Evolutionary conservation across 257 asterid species (phyloP), one percentile per base, ranked within the genome.

Genomic region (Pogostemon cablin): DNA sequence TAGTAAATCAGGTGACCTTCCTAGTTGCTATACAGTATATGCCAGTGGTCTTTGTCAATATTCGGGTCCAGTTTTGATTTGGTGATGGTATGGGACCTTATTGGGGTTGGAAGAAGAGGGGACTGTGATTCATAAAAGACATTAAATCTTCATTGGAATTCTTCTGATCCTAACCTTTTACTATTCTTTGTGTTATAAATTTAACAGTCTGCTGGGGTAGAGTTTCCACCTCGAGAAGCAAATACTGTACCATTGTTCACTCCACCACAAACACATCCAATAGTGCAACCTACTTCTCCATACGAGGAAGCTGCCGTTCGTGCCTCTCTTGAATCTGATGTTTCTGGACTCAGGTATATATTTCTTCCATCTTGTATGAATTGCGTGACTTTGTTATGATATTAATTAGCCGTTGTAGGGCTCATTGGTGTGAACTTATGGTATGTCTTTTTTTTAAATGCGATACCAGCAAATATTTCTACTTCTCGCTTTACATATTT

Each of bases 341-440:
- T 86, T 73, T 87, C 98, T 73, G 99, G 96, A 62, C 98, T 95
- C 74, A 91, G 96, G 99, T 91, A 80, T 66, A 65, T 65, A 82
- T 66, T 62, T 59, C 32, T 20, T 46, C 55, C 49, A 25, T 53
- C 32, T 32, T 42, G 61, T 34, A 5, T 58, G 32, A 34, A 37
- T 50, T 72, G 17, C 59, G 37, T 39, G 11, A 2, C 43, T 37
- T 37, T 67, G 58, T 62, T 9, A 38, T n/a, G 46, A 8, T 47
- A 52, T 37, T 49, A 40, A 68, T 49, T 15, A 49, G 55, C 39
- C 17, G 41, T 7, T 58, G 38, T 11, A 59, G 50, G 68, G 50
- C 32, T 68, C 46, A 37, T 20, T 61, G 49, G 41, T 42, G 5
- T 61, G 15, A 25, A 32, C 20, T 8, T 6, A 9, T 15, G 17